Conservation (phyloP, 805 yeast genomes). For the Millerago galiae region DNA sequence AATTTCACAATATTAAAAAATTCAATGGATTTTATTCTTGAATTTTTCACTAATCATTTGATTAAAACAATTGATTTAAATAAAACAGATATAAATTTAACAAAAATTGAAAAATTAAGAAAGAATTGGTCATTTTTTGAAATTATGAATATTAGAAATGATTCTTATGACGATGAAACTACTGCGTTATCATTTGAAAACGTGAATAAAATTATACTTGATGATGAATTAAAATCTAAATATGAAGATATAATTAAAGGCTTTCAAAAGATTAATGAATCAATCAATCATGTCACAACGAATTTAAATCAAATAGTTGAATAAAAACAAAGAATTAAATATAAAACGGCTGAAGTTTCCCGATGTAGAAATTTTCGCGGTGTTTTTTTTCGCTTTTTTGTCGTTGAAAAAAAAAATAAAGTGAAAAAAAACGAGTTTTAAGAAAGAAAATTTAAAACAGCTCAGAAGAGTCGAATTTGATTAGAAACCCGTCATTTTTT, state of each 20-base stretch:
- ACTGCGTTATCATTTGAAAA: conserved; percentile 8
- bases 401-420: background rate
- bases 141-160: conserved; percentile 21
- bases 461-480: background rate
- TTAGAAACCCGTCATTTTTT: background rate
- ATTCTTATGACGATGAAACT: conserved; percentile 9
- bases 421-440: background rate
- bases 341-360: background rate
- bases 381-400: too few species aligned
- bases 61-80: conserved; percentile 14
- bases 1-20: conserved; percentile 34
- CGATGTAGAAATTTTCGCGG: background rate
- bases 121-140: conserved; percentile 36
- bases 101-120: conserved; percentile 28
- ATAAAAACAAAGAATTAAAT: background rate
- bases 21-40: conserved; percentile 30
- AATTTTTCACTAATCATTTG: conserved; percentile 8
- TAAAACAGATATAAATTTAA: conserved; percentile 21
- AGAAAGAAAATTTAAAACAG: background rate
- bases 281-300: conserved; percentile 2
- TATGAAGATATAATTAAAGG: conserved; percentile 11
- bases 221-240: conserved; percentile 13
- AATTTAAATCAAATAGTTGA: conserved; percentile 6
- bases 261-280: conserved; percentile 3
- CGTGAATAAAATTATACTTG: conserved; percentile 15